Evolutionary conservation across 257 asterid genomes (phyloP), one percentile per base, ranked within the genome.

Genomic region (Knoxia roxburghii): DNA sequence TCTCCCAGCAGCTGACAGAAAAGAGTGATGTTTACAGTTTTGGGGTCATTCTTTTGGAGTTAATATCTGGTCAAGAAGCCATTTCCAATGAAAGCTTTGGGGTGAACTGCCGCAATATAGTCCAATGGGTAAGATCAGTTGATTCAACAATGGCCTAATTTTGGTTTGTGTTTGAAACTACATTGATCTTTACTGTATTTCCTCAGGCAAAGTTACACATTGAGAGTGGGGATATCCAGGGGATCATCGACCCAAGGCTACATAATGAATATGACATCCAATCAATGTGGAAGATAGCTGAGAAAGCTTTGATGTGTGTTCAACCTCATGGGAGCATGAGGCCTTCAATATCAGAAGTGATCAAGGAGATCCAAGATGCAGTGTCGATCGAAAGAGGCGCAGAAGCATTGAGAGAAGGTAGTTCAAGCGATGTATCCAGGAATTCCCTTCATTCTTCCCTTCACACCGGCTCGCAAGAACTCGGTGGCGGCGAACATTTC

Each of bases 211-310:
- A 90, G 78, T 41, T 87, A 67, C 97, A 90, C 69, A 94, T 94
- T 0, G 99, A 94, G 78, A 94, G 90, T 7, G 99, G 99, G 29
- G 95, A 94, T 80, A 83, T 94, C 77, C 99, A 94, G 72, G 93
- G 97, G 23, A 94, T 94, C 63, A 90, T 94, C 43, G 99, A 94
- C 80, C 96, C 96, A 4, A 21, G 89, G 11, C 72, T 94, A 48
- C 81, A 56, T 6, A 70, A 72, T 8, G 91, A 83, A 0, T 94
- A 90, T 50, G 96, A 94, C 73, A 87, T 89, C 72, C 99, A 94
- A 51, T 94, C 99, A 1, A 90, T 94, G 95, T 90, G 99, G 99
- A 94, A 90, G 78, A 94, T 94, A 79, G 99, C 99, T 0, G 99
- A 94, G 88, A 94, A 85, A 70, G 99, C 99, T 18, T 39, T 90